A percentile compares a stretch with the other conserved stretches of the same genome.
phyloP scores from a whole-genome alignment of 2,329 filamentous ascomycete genomes.

The Talaromyces verruculosus region DNA sequence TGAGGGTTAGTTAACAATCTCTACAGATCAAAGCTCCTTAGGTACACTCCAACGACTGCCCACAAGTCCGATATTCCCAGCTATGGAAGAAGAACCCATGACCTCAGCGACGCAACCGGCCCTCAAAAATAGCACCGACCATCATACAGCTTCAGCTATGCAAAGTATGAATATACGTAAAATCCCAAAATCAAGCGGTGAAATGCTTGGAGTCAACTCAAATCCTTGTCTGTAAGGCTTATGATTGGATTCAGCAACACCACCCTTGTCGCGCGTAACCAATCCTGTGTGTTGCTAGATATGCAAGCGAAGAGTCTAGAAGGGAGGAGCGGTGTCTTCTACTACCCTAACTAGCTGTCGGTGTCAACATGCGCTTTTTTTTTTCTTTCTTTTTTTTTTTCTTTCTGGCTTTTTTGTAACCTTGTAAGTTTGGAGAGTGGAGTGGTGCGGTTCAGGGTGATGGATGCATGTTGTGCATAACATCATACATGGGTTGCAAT shows the following conservation, averaged over 20 bases:
- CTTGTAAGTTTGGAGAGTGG: neutral
- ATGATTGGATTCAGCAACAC: slow-evolving; percentile 12
- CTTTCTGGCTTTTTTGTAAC: neutral
- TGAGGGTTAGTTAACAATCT: neutral
- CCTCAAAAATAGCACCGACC: neutral
- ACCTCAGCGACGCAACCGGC: neutral
- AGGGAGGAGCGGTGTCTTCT: slow-evolving; percentile 18
- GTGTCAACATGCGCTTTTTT: too few relatives aligned
- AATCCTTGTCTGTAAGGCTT: neutral
- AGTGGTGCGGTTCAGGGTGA: neutral
- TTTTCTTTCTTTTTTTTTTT: neutral
- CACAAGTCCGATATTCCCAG: neutral
- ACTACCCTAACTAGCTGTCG: too few relatives aligned
- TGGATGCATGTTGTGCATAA: neutral
- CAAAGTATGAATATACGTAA: neutral
- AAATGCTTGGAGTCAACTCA: neutral
- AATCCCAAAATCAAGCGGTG: slow-evolving; percentile 13
- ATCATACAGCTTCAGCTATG: too few relatives aligned
- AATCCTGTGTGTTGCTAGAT: slow-evolving; percentile 6
- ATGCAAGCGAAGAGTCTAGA: slow-evolving; percentile 20
- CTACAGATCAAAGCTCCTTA: neutral
- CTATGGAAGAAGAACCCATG: neutral
- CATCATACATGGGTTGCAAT: neutral
- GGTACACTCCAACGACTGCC: neutral
- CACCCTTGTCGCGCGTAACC: slow-evolving; percentile 8